A percentile compares a stretch with the other conserved stretches of the same genome.
phyloP scores from a whole-genome alignment of 148 eudicot species.

The Dysphania ambrosioides region DNA sequence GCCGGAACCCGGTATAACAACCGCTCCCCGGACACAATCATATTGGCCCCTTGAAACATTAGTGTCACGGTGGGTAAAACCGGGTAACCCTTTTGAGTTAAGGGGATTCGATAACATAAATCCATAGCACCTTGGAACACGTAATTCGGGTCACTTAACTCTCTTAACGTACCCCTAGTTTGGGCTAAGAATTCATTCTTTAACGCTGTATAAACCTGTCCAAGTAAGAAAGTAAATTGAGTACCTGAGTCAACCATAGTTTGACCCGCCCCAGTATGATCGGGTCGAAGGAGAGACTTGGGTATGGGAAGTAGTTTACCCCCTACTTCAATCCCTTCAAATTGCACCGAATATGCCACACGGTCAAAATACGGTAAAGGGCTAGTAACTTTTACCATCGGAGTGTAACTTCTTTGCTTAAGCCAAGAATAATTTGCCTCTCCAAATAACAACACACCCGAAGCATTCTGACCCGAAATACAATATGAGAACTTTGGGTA shows the following conservation, averaged over 20 bases:
- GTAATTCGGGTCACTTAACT: conserved; percentile 47
- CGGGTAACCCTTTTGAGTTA: conserved; percentile 35
- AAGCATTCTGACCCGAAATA: conserved; percentile 66
- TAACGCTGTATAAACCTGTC: conserved; percentile 61
- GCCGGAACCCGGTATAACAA: conserved; percentile 65
- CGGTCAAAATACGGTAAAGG: conserved; percentile 75
- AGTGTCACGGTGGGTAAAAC: conserved; percentile 57
- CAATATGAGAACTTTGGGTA: conserved; percentile 81
- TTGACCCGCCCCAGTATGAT: conserved; percentile 95
- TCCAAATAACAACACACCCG: conserved; percentile 66
- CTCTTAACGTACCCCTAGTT: conserved; percentile 37
- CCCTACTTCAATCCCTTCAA: conserved; percentile 71
- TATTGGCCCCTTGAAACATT: conserved; percentile 67
- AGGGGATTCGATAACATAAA: conserved; percentile 54
- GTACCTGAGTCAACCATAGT: conserved; percentile 98
- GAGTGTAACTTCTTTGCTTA: conserved; percentile 59
- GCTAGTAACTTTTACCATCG: conserved; percentile 51
- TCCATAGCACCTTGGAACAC: conserved; percentile 86
- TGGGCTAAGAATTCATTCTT: conserved; percentile 55
- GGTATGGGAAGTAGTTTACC: conserved; percentile 42
- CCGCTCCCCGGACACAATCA: conserved; percentile 62
- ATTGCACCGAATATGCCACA: conserved; percentile 73
- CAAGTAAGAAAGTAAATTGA: conserved; percentile 78
- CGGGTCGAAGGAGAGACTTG: conserved; percentile 63
- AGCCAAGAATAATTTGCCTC: conserved; percentile 56